A percentile compares a stretch with the other conserved stretches of the same genome.
Evolutionary conservation across 1,139 yeast species (phyloP).

Genomic region (Groenewaldozyma auringiensis): DNA sequence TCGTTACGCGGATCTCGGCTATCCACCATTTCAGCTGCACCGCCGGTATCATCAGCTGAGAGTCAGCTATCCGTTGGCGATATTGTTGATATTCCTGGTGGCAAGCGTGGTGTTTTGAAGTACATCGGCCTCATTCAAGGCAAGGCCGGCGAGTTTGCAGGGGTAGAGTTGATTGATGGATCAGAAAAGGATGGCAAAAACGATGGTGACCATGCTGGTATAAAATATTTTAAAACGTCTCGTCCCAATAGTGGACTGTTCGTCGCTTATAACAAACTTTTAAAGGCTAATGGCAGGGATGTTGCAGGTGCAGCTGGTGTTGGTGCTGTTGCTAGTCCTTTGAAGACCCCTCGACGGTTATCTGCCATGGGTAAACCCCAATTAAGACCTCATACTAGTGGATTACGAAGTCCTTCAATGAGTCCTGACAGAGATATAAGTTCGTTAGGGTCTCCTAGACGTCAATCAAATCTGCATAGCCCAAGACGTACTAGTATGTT

Average conservation of each 20-base stretch:
- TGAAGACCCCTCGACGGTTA: conserved; percentile 4
- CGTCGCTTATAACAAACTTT: conserved; percentile 58
- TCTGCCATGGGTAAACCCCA: neutral
- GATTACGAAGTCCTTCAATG: neutral
- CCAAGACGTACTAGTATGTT: neutral
- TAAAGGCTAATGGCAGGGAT: conserved; percentile 17
- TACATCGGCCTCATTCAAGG: conserved; percentile 71
- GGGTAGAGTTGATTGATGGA: conserved; percentile 70
- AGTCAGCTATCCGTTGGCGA: conserved; percentile 29
- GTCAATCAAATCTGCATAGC: neutral
- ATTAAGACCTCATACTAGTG: neutral
- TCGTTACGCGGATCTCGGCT: neutral
- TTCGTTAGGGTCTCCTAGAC: neutral
- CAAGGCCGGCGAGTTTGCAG: conserved; percentile 77
- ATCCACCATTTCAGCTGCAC: neutral
- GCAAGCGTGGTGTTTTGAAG: conserved; percentile 50
- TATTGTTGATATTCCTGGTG: conserved; percentile 35
- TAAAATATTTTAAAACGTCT: conserved; percentile 53
- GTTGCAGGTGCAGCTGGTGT: neutral
- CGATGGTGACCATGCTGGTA: conserved; percentile 57
- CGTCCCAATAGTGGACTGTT: conserved; percentile 66
- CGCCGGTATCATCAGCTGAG: neutral
- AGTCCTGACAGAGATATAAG: neutral
- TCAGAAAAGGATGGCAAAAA: conserved; percentile 66
- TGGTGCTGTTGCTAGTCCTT: conserved; percentile 1